These are phyloP conservation scores for Trichosporon coremiiforme DNA, from an alignment of 1,284 basidiomycete species.

Conservation along the genomic window DNA sequence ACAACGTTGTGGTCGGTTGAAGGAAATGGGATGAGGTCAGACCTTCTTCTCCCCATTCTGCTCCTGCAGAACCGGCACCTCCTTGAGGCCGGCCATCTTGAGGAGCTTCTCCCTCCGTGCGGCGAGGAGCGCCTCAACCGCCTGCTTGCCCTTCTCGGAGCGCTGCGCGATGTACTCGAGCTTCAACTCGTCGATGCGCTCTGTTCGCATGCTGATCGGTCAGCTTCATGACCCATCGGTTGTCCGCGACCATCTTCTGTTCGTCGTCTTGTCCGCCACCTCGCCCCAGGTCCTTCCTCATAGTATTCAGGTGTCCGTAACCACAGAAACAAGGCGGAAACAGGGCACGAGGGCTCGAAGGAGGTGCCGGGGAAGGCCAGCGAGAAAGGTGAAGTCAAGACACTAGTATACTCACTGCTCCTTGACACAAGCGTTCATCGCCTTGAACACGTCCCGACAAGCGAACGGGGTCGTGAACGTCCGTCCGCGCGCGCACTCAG, in stretches of 20 bases:
- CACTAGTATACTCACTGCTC: constrained; percentile 65
- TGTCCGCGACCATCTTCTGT: no score
- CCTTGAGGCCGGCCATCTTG: constrained; percentile 41
- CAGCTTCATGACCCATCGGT: no score
- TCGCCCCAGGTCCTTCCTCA: no score
- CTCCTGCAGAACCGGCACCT: constrained; percentile 20
- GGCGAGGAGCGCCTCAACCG: constrained; percentile 42
- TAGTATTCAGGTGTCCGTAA: no score
- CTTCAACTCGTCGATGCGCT: constrained; percentile 50
- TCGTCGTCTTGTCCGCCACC: no score
- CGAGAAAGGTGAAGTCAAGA: no score
- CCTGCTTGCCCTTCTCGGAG: constrained; percentile 42
- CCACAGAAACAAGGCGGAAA: no score
- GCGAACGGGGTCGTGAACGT: constrained; percentile 82
- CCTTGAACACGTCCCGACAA: constrained; percentile 70
- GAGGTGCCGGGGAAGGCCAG: no score
- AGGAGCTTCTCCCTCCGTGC: constrained; percentile 40
- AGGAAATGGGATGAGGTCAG: not conserved
- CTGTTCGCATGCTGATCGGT: constrained; percentile 43
- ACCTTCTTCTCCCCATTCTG: not conserved
- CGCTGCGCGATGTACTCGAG: constrained; percentile 53
- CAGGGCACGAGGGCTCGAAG: no score
- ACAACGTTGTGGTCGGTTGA: not conserved
- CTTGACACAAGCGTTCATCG: constrained; percentile 76
- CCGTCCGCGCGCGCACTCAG: constrained; percentile 75